phyloP scores from a whole-genome alignment of 1,284 basidiomycete genomes.

The Cryptococcus neoformans region DNA sequence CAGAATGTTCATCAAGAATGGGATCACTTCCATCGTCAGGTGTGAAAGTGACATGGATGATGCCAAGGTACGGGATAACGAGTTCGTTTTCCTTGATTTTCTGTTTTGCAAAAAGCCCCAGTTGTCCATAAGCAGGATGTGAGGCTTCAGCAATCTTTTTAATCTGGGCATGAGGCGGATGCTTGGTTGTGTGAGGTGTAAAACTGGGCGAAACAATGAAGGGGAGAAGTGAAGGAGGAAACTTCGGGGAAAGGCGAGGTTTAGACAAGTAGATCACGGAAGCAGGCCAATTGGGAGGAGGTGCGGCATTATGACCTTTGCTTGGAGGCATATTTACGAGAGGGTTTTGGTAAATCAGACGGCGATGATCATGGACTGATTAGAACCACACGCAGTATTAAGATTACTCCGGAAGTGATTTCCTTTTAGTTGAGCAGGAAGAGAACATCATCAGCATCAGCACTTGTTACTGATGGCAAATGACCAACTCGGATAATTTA shows the following conservation, averaged over 20 bases:
- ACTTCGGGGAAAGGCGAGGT: constrained; percentile 35
- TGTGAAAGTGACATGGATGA: constrained; percentile 53
- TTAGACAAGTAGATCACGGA: constrained; percentile 40
- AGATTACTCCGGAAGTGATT: too few relatives aligned
- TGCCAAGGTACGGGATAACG: constrained; percentile 78
- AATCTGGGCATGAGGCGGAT: constrained; percentile 39
- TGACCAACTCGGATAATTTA: too few relatives aligned
- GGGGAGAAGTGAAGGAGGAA: constrained; percentile 32
- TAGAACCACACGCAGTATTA: too few relatives aligned
- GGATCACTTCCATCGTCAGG: constrained; percentile 66
- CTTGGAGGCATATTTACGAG: constrained; percentile 6
- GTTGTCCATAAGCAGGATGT: constrained; percentile 79
- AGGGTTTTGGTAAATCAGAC: neutral
- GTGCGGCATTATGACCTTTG: constrained; percentile 24
- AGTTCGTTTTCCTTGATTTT: constrained; percentile 65
- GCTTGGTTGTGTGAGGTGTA: constrained; percentile 19
- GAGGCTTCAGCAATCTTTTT: constrained; percentile 34
- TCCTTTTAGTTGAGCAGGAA: too few relatives aligned
- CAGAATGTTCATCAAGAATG: constrained; percentile 41
- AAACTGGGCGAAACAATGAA: constrained; percentile 21
- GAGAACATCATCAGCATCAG: too few relatives aligned
- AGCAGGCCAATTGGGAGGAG: constrained; percentile 45
- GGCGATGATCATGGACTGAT: neutral
- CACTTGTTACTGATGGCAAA: too few relatives aligned
- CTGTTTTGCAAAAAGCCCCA: constrained; percentile 71